Percentiles rank a stretch among this genome's conserved stretches.
These are phyloP conservation scores for Haplographium delicatum DNA, from an alignment of 495 filamentous ascomycete species.

Conservation along the genomic window DNA sequence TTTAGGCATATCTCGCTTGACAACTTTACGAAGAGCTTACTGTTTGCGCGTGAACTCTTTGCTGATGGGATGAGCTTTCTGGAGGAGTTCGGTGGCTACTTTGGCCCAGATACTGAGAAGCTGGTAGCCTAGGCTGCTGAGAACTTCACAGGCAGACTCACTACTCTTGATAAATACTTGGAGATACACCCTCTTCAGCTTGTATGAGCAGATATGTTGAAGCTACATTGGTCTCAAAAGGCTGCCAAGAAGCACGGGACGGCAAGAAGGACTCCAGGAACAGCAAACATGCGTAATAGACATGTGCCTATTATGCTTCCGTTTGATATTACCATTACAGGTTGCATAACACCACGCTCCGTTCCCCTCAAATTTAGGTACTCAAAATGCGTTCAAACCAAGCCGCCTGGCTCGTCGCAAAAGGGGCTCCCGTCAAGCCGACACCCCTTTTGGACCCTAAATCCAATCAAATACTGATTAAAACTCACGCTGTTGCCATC, in stretches of 20 bases:
- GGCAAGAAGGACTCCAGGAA: no score
- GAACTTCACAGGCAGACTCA: constrained; percentile 34
- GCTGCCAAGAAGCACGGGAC: no score
- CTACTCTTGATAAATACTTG: constrained; percentile 43
- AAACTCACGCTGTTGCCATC: constrained; percentile 21
- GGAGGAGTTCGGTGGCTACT: constrained; percentile 45
- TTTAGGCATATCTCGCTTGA: constrained; percentile 39
- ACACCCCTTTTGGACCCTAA: constrained; percentile 7
- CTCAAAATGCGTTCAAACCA: constrained; percentile 14
- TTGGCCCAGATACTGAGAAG: constrained; percentile 34
- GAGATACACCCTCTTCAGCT: constrained; percentile 29
- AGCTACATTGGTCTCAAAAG: no score
- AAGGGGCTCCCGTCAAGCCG: neutral
- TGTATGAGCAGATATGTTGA: no score
- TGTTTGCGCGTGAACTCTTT: constrained; percentile 27
- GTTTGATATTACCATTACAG: no score
- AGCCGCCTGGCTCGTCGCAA: constrained; percentile 9
- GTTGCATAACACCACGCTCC: no score
- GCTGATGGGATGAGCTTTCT: constrained; percentile 32
- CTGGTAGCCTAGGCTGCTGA: constrained; percentile 36
- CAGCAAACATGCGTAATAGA: no score
- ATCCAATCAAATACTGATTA: constrained; percentile 14
- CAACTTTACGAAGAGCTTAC: constrained; percentile 30
- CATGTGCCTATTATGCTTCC: no score
- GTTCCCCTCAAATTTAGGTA: no score